Evolutionary conservation across 148 eudicot genomes (phyloP).

Genomic region (Spergularia bocconei): DNA sequence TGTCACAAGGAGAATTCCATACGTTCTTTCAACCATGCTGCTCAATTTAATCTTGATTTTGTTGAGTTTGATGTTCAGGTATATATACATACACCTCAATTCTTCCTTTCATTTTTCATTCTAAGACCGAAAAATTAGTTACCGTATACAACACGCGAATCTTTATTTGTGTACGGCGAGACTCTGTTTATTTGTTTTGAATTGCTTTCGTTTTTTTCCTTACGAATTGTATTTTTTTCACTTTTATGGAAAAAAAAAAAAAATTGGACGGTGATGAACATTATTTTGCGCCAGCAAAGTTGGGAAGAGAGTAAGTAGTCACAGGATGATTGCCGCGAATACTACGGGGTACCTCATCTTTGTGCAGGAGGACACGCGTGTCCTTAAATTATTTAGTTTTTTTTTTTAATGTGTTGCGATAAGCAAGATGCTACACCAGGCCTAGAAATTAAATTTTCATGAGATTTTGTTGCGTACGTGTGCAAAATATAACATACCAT

Average conservation of each 20-base stretch:
- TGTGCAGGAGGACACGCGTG: slow-evolving; percentile 3
- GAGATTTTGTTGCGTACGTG: too few species aligned
- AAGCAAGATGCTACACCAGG: too few species aligned
- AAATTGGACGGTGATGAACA: too few species aligned
- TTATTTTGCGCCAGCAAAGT: neutral
- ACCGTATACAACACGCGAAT: too few species aligned
- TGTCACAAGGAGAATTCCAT: slow-evolving; percentile 41
- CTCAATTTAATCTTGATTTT: slow-evolving; percentile 33
- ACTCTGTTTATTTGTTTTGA: too few species aligned
- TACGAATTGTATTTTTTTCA: too few species aligned
- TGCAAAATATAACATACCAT: too few species aligned
- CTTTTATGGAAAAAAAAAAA: too few species aligned
- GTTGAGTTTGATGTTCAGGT: slow-evolving; percentile 68
- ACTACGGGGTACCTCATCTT: neutral
- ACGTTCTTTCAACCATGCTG: slow-evolving; percentile 41
- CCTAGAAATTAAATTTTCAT: too few species aligned
- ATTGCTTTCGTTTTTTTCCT: too few species aligned
- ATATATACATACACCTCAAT: neutral
- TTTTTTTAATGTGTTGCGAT: neutral
- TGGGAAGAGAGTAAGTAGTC: neutral
- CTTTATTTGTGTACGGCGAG: too few species aligned
- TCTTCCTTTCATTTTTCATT: neutral
- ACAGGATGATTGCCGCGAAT: slow-evolving; percentile 15
- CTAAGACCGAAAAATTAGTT: too few species aligned
- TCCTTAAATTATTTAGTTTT: neutral